Conservation (phyloP, 2,329 filamentous ascomycete genomes). For the Leptographium flavum region DNA sequence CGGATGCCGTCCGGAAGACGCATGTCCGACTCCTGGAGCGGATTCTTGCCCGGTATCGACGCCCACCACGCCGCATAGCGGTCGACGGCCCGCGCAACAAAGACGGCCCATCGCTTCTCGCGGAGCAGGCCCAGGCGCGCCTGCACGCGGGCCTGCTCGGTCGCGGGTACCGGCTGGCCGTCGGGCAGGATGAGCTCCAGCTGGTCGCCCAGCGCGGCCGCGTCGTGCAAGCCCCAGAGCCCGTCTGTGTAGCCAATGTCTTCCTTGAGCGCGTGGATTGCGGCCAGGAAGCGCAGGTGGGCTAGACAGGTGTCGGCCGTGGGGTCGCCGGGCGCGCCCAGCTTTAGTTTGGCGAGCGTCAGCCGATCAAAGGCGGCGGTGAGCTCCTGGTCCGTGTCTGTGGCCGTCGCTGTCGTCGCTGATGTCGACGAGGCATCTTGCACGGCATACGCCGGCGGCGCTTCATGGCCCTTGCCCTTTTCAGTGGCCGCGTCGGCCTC, state of each 20-base stretch:
- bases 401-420: no score
- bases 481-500: no score
- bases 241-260: constrained; percentile 51
- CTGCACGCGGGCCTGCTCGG: constrained; percentile 20
- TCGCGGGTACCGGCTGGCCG: constrained; percentile 1
- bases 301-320: constrained; percentile 47
- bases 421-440: no score
- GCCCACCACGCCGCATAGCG: constrained; percentile 56
- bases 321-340: constrained; percentile 16
- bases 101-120: constrained; percentile 63
- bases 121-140: constrained; percentile 37
- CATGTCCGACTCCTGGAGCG: constrained; percentile 24
- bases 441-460: no score
- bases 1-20: constrained; percentile 4
- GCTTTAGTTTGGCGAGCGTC: background rate
- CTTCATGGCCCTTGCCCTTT: no score
- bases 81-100: constrained; percentile 51
- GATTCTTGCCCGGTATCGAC: constrained; percentile 16
- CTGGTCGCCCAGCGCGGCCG: constrained; percentile 17
- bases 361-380: no score
- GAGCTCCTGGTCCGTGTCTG: no score
- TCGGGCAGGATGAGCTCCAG: background rate
- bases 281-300: constrained; percentile 59
- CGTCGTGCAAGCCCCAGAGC: constrained; percentile 48
- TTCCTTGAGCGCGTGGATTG: constrained; percentile 53